Conservation (phyloP, 2,329 filamentous ascomycete genomes). For the Lecanicillium sp. region DNA sequence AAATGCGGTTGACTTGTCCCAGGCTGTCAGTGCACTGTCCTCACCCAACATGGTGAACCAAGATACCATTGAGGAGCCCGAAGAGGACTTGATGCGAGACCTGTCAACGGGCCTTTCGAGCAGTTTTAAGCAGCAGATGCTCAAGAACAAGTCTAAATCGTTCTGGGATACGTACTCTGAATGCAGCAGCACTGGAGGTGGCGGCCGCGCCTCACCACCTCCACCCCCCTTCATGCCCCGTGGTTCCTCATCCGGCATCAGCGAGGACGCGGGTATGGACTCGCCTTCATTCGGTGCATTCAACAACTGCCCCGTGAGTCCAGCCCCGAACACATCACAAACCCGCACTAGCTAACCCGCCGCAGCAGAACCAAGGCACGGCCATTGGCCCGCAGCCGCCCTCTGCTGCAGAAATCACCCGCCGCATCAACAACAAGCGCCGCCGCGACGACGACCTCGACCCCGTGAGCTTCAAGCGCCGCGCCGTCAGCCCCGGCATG, state of each 20-base stretch:
- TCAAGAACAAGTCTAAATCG: conserved; percentile 63
- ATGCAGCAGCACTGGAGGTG: conserved; percentile 47
- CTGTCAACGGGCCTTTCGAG: conserved; percentile 44
- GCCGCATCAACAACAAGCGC: conserved; percentile 76
- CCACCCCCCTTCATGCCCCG: conserved; percentile 57
- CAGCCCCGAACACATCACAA: background rate
- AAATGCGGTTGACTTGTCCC: conserved; percentile 38
- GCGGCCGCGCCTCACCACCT: conserved; percentile 54
- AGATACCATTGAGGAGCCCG: conserved; percentile 63
- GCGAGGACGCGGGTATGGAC: conserved; percentile 69
- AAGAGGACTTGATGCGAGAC: conserved; percentile 63
- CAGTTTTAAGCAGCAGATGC: conserved; percentile 69
- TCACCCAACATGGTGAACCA: conserved; percentile 63
- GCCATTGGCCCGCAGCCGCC: conserved; percentile 41
- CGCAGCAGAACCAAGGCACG: conserved; percentile 23
- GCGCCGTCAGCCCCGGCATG: conserved; percentile 86
- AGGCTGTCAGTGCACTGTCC: conserved; percentile 54
- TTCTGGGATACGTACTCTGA: conserved; percentile 75
- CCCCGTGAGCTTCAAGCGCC: conserved; percentile 77
- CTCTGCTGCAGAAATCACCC: conserved; percentile 66
- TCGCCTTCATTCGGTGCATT: conserved; percentile 48
- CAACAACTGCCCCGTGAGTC: conserved; percentile 26
- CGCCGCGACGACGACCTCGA: conserved; percentile 88
- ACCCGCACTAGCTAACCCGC: conserved; percentile 16
- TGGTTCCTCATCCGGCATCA: conserved; percentile 54